Base-by-base conservation (phyloP, 495 filamentous ascomycete species). In the Bombardia bombarda region DNA sequence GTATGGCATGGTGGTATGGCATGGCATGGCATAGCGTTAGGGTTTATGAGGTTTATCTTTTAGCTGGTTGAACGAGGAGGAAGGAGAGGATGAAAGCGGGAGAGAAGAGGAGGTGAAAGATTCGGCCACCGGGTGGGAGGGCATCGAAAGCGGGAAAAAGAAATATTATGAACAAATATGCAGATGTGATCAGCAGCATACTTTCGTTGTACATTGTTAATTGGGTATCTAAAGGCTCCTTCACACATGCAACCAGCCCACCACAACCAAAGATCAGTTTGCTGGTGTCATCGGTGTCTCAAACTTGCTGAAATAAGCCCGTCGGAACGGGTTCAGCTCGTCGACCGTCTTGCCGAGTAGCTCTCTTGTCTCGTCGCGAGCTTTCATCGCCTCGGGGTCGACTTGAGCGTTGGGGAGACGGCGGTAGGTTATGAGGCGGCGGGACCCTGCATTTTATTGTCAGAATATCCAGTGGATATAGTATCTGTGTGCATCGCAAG, bases 371-470 rank as follows among this genome's bases (percentile, higher is more conserved):
- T 38, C 68, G 47, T 53, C 48, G 26, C 51, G 48, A 5, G 58
- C 55, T 13, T 51, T 52, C 10, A 40, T 16, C 5, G 21, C 22
- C 3, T 17, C 38, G 1, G 21, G 43, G 33, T 69, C 62, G 16
- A 84, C 61, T 31, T 83, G 67, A 4, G 68, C 66, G 45, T 84
- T 80, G 3, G 79, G 74, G 20, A 85, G 67, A 39, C 87, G 77
- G 12, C 79, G 70, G 58, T 97, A 97, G 0, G 86, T 93, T 36
- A 97, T 82, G 19, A 97, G 69, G 38, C 84, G 75, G 39, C 90
- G 79, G 28, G 87, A 86, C 90, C 89, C 83, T 88, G 38, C 17
- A 24, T 35, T 36, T 23, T 38, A 45, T 49, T 47, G n/a, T 38
- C 35, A 23, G 17, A 20, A 21, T 21, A 20, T 9, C 14, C 17